phyloP scores from a whole-genome alignment of 495 filamentous ascomycete species.

The Elasticomyces elasticus region DNA sequence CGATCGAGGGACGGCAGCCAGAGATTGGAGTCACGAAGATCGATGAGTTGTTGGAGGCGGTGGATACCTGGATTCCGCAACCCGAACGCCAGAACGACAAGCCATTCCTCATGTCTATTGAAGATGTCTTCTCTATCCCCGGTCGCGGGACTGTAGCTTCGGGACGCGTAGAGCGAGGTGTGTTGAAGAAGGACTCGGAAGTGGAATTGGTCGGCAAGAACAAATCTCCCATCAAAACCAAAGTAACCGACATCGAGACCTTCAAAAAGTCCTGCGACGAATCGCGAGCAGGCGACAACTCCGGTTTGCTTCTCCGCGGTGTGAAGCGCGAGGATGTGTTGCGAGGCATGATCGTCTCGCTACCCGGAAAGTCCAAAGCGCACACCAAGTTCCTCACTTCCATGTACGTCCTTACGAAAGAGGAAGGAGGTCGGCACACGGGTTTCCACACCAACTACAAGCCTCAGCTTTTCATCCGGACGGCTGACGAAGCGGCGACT shows the following conservation, averaged over 20 bases:
- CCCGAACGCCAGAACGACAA: slow-evolving; percentile 85
- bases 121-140: slow-evolving; percentile 97
- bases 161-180: slow-evolving; percentile 93
- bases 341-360: slow-evolving; percentile 85
- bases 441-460: slow-evolving; percentile 90
- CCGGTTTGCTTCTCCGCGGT: slow-evolving; percentile 92
- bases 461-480: slow-evolving; percentile 90
- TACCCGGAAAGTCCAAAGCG: slow-evolving; percentile 66
- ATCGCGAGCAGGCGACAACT: slow-evolving; percentile 91
- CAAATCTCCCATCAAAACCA: slow-evolving; percentile 74
- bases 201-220: slow-evolving; percentile 87
- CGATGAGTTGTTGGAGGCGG: slow-evolving; percentile 75
- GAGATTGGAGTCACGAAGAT: slow-evolving; percentile 82
- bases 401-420: slow-evolving; percentile 93
- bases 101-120: slow-evolving; percentile 96
- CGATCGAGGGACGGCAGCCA: slow-evolving; percentile 74
- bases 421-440: slow-evolving; percentile 92
- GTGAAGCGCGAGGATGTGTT: slow-evolving; percentile 84
- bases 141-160: slow-evolving; percentile 95
- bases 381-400: slow-evolving; percentile 86
- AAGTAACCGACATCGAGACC: slow-evolving; percentile 98
- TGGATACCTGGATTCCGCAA: slow-evolving; percentile 94
- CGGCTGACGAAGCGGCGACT: slow-evolving; percentile 76
- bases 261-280: slow-evolving; percentile 98
- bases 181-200: slow-evolving; percentile 81